Evolutionary conservation across 352 stramenopile species (phyloP), one percentile per base, ranked within the genome.

Genomic region (Phytophthora fragariae): DNA sequence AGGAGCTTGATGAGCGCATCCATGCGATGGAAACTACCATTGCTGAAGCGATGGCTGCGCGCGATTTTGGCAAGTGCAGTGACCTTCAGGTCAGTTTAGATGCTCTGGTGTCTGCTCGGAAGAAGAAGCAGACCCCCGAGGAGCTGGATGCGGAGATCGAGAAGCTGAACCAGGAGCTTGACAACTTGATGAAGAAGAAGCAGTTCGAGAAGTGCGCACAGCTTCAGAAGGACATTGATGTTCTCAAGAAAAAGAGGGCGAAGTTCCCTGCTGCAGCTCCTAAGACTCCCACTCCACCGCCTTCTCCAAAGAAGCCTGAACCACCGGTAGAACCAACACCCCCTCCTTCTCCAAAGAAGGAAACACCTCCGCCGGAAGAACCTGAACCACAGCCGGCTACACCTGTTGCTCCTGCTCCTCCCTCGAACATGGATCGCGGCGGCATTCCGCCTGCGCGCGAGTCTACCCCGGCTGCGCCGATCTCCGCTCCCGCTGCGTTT

Each of bases 171-270:
- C 60, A 67, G 11, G 85, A 94, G 53, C 83, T 97, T 12, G 79
- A 80, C 17, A 66, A 62, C 2, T 59, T 90, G 46, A 94, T 97
- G 89, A 77, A 92, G 57, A 80, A 83, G 27, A 97, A 97, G 62
- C 73, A 93, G 62, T 97, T 97, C 50, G 87, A 93, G 54, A 96
- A 97, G 65, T 97, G 90, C 54, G 83, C 88, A 0, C 75, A 92
- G n/a, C 79, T 97, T 44, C 91, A 97, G 35, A 92, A 86, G 27
- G 83, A 97, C 35, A 94, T 97, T 49, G 88, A 95, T 46, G 76
- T 82, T 17, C 56, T 95, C 41, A 96, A 96, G 66, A 90, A 86
- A 59, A 84, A 84, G 12, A 62, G 88, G 11, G 84, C 84, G 0
- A 88, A 88, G 68, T 92, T 93, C 63, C 76, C 72, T 69, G 62